phyloP scores from a whole-genome alignment of 2,329 filamentous ascomycete genomes.

The Calonectria crousiana region DNA sequence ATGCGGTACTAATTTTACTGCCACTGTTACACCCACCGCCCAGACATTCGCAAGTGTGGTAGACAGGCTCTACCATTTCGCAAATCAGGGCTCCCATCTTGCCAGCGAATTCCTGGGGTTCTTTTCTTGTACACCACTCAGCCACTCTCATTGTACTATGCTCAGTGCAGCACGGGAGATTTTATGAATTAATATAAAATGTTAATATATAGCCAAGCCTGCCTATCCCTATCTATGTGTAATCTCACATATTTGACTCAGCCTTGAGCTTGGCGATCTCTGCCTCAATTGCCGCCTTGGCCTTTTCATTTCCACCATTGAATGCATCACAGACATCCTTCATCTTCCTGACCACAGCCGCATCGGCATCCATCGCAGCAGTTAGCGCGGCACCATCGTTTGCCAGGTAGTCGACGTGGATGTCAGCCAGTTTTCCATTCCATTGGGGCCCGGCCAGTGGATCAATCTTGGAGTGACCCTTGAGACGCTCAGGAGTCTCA shows the following conservation, averaged over 20 bases:
- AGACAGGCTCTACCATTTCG: no score
- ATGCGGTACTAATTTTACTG: no score
- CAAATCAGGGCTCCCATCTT: no score
- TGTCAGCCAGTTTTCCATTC: background rate
- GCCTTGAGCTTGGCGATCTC: background rate
- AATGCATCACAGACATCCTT: background rate
- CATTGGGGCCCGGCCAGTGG: background rate
- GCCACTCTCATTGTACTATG: no score
- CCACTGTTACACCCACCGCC: no score
- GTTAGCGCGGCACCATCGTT: background rate
- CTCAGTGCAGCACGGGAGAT: no score
- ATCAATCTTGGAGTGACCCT: background rate
- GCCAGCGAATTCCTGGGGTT: no score
- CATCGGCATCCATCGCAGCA: background rate
- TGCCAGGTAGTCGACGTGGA: background rate
- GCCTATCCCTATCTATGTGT: no score
- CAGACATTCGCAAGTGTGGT: no score
- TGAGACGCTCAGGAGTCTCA: background rate
- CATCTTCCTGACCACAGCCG: background rate
- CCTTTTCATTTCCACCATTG: background rate
- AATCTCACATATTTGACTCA: background rate
- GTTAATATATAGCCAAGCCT: no score
- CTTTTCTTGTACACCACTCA: no score
- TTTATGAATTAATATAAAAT: no score
- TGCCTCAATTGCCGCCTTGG: background rate